A percentile compares a stretch with the other conserved stretches of the same genome.
Evolutionary conservation across 208 protist species (phyloP).

Genomic region (Trypanosoma brucei): DNA sequence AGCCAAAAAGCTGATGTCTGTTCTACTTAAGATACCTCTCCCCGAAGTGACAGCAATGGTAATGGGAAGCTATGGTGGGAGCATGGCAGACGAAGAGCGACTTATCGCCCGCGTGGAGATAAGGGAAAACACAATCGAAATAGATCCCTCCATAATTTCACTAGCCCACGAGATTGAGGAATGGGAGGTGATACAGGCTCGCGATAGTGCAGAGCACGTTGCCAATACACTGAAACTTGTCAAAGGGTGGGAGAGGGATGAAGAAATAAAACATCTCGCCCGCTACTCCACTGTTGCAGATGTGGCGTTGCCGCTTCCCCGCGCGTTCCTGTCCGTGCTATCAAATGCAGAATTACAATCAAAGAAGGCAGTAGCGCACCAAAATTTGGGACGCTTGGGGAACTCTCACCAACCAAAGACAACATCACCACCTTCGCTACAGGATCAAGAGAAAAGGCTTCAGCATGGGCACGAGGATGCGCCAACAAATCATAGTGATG

Average conservation of each 20-base stretch:
- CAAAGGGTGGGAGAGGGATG: conserved; percentile 35
- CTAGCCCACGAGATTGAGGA: conserved; percentile 71
- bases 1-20: conserved; percentile 25
- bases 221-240: conserved; percentile 10
- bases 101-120: conserved; percentile 56
- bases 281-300: conserved; percentile 53
- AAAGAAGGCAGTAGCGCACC: conserved; percentile 13
- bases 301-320: conserved; percentile 68
- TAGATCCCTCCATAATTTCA: conserved; percentile 63
- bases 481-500: not conserved
- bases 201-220: conserved; percentile 17
- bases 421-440: not conserved
- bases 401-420: not conserved
- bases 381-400: not conserved
- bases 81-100: conserved; percentile 25
- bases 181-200: conserved; percentile 26
- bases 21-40: conserved; percentile 55
- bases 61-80: conserved; percentile 17
- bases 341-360: conserved; percentile 18
- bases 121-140: conserved; percentile 51
- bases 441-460: not conserved
- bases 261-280: conserved; percentile 18
- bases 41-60: conserved; percentile 38
- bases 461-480: not conserved
- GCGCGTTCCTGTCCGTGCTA: conserved; percentile 38